Evolutionary conservation across 768 basidiomycete genomes (phyloP), one percentile per base, ranked within the genome.

Genomic region (Lactarius psammicola): DNA sequence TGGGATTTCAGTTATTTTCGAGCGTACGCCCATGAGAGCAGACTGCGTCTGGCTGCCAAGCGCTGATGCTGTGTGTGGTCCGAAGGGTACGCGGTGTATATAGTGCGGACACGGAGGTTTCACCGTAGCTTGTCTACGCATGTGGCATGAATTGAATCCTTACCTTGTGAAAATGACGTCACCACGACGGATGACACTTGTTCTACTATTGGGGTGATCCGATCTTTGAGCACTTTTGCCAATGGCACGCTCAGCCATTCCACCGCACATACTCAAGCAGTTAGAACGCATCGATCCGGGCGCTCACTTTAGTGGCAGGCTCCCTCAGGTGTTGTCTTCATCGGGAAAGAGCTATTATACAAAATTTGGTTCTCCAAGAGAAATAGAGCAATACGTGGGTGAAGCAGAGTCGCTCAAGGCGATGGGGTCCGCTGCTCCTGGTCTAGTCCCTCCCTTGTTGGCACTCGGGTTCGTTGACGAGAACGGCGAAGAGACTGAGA

Each of bases 331-430:
- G 23, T 75, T 64, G 20, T 87, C 89, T 20, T 86, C 89, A 1
- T 77, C 80, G 5, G 87, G 87, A 7, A 76, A 74, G 38, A 72
- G 71, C 28, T 92, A 90, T 74, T 90, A 81, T 68, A 85, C 80
- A 57, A 92, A 93, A 72, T 59, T 79, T 11, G 89, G 90, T 8
- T 73, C 76, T 5, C 56, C 76, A 7, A 59, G 66, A 18, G 87
- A 90, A 64, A 72, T 59, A 62, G 90, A 89, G 66, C 91, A 92
- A 68, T 92, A 82, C 68, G 71, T 72, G 0, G 89, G 88, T 15
- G 90, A 93, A 75, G 84, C 80, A 46, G 85, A 85, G 69, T 89
- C 90, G 9, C 81, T 93, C 60, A 82, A 78, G 66, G 84, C 81
- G 2, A 89, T 92, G 58, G 70, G 80, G 31, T 70, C 71, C 20